These are phyloP conservation scores for Chenopodium album DNA, from an alignment of 148 eudicot species.

Conservation along the genomic window DNA sequence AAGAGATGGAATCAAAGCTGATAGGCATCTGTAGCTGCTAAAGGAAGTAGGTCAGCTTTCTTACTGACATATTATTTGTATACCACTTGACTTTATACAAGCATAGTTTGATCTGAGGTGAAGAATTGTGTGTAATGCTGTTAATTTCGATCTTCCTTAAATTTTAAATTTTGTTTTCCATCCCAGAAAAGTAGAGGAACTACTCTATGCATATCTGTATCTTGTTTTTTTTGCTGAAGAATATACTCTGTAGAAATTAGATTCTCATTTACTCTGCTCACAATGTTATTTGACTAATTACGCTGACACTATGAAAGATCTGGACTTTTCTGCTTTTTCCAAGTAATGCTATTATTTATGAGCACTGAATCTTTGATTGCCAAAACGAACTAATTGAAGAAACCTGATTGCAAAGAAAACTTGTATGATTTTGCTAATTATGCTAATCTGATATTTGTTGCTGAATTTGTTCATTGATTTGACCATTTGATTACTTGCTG, in stretches of 20 bases:
- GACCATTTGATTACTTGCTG: conserved; percentile 4
- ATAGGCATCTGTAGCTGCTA: conserved; percentile 28
- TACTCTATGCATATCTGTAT: neutral
- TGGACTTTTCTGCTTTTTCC: neutral
- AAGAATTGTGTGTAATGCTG: conserved; percentile 12
- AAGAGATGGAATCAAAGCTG: conserved; percentile 31
- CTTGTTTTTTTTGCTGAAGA: neutral
- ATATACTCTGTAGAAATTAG: neutral
- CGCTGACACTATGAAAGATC: neutral
- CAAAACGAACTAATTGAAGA: neutral
- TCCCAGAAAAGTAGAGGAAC: neutral
- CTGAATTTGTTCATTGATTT: conserved; percentile 4
- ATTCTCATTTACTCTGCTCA: neutral
- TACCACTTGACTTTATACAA: neutral
- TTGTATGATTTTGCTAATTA: neutral
- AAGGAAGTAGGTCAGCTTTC: conserved; percentile 2
- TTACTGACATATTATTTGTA: conserved; percentile 4
- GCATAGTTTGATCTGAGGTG: neutral
- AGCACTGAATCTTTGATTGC: neutral
- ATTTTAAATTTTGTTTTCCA: neutral
- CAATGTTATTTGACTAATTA: neutral
- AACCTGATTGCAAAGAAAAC: neutral
- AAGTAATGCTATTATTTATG: neutral
- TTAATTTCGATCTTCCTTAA: conserved; percentile 13
- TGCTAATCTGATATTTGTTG: neutral